Conservation (phyloP, 2,329 filamentous ascomycete species). For the Cladosporium sp. region DNA sequence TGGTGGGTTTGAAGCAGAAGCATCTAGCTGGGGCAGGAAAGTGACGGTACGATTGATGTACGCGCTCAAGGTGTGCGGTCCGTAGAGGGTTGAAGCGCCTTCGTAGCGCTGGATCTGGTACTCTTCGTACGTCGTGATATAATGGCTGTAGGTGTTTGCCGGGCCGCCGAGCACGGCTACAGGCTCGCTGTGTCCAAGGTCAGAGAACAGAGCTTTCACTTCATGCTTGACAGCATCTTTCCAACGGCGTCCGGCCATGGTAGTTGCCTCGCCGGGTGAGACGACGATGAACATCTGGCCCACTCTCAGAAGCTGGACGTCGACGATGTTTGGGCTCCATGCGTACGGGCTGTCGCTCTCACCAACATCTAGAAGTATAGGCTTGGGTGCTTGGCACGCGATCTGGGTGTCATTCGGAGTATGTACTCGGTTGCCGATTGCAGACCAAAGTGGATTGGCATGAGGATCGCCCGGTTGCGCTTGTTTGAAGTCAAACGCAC, state of each 20-base stretch:
- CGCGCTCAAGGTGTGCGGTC: constrained; percentile 76
- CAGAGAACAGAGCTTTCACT: constrained; percentile 29
- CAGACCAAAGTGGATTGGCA: constrained; percentile 75
- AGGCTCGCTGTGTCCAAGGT: constrained; percentile 45
- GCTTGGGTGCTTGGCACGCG: constrained; percentile 77
- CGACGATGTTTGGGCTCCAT: constrained; percentile 90
- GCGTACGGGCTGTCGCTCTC: constrained; percentile 74
- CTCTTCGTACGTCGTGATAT: constrained; percentile 76
- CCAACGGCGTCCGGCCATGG: constrained; percentile 90
- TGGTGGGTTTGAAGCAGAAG: constrained; percentile 37
- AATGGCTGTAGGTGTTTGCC: constrained; percentile 87
- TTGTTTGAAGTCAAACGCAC: constrained; percentile 90
- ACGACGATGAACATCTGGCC: constrained; percentile 84
- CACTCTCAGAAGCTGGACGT: constrained; percentile 80
- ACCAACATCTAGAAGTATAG: constrained; percentile 84
- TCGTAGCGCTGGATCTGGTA: constrained; percentile 87
- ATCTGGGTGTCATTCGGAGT: constrained; percentile 68
- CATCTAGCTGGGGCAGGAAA: constrained; percentile 66
- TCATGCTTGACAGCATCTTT: constrained; percentile 66
- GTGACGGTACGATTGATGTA: constrained; percentile 84
- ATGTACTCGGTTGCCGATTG: constrained; percentile 72
- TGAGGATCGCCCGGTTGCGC: constrained; percentile 73
- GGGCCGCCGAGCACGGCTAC: constrained; percentile 85
- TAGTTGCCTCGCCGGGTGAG: constrained; percentile 83
- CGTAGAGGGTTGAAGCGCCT: constrained; percentile 89